Conservation (phyloP, 164 flowering plant genomes). For the Chloranthus sessilifolius region DNA sequence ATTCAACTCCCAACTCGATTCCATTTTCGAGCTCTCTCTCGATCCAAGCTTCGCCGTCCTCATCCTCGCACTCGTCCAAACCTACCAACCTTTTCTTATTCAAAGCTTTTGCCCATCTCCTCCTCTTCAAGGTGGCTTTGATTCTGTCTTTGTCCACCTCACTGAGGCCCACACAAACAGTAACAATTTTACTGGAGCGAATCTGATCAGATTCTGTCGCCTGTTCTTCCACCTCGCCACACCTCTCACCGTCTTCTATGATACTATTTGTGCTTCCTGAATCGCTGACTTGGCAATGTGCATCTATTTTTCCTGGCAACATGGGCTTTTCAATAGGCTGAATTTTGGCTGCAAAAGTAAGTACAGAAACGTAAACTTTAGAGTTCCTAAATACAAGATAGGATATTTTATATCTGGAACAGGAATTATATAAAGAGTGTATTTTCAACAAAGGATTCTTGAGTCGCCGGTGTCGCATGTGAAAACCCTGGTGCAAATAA, state of each 20-base stretch:
- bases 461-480: too few relatives aligned
- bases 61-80: slow-evolving; percentile 11
- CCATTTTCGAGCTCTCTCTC: slow-evolving; percentile 49
- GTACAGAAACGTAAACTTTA: not conserved
- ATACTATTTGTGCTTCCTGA: slow-evolving; percentile 31
- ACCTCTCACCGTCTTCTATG: slow-evolving; percentile 33
- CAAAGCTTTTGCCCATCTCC: slow-evolving; percentile 16
- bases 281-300: slow-evolving; percentile 27
- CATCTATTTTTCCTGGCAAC: slow-evolving; percentile 10
- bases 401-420: too few relatives aligned
- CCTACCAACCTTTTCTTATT: slow-evolving; percentile 11
- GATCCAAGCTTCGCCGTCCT: slow-evolving; percentile 44
- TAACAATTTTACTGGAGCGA: slow-evolving; percentile 11
- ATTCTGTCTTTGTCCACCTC: slow-evolving; percentile 29
- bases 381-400: too few relatives aligned
- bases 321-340: not conserved
- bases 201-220: slow-evolving; percentile 11
- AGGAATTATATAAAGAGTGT: too few relatives aligned
- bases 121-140: slow-evolving; percentile 30
- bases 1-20: slow-evolving; percentile 23
- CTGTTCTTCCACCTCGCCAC: slow-evolving; percentile 17
- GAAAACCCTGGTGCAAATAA: too few relatives aligned
- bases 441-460: too few relatives aligned
- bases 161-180: slow-evolving; percentile 12
- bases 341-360: slow-evolving; percentile 6